A percentile compares a stretch with the other conserved stretches of the same genome.
Conservation (phyloP, 225 moss, liverwort and hornwort species). For the Marchantia polymorpha region DNA sequence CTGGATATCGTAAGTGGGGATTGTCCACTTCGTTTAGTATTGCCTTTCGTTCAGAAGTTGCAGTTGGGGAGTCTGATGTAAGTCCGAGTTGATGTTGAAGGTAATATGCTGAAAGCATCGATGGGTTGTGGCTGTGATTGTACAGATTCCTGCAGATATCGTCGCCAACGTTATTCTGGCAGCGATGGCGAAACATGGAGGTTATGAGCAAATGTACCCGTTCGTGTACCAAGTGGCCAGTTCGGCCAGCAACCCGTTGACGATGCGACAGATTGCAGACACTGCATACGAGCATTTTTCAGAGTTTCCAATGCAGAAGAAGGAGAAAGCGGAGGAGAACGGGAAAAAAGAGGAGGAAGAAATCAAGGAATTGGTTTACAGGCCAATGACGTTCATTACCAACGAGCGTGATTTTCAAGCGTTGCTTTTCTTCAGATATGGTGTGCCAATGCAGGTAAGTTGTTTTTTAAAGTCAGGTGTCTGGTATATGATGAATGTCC, state of each 20-base stretch:
- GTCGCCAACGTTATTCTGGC: conserved; percentile 68
- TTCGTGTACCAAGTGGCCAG: conserved; percentile 72
- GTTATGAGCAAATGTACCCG: conserved; percentile 29
- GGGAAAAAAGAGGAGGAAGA: conserved; percentile 22
- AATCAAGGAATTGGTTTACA: conserved; percentile 50
- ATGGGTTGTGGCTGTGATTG: not conserved
- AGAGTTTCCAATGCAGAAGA: conserved; percentile 53
- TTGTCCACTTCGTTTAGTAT: not conserved
- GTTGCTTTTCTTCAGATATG: not conserved
- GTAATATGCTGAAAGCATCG: not conserved
- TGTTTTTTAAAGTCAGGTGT: too few relatives aligned
- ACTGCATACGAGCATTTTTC: conserved; percentile 55
- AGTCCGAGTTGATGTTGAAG: too few relatives aligned
- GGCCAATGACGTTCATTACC: conserved; percentile 22
- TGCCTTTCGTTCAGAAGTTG: not conserved
- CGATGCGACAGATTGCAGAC: conserved; percentile 54
- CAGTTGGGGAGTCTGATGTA: not conserved
- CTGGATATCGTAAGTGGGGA: conserved; percentile 83
- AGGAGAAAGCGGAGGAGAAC: not conserved
- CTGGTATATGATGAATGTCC: too few relatives aligned
- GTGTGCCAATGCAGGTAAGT: too few relatives aligned
- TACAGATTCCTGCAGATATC: conserved; percentile 72
- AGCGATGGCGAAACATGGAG: conserved; percentile 59
- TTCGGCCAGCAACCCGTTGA: conserved; percentile 69
- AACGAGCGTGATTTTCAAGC: not conserved